Evolutionary conservation across 129 eudicot species (phyloP).

Genomic region (Silybum marianum): DNA sequence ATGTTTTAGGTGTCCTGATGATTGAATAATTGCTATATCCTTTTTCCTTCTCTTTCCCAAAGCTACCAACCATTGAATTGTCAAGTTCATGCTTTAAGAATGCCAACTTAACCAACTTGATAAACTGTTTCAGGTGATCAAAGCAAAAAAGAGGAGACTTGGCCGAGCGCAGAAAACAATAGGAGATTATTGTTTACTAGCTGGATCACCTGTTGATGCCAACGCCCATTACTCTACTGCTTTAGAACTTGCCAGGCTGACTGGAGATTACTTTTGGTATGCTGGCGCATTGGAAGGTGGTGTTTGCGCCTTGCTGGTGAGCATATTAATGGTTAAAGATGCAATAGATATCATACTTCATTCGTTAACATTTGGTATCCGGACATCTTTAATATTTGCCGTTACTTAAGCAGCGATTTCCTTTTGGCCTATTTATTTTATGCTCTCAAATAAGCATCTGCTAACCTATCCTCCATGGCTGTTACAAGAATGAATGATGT

Average conservation of each 20-base stretch:
- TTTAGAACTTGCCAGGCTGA: constrained; percentile 84
- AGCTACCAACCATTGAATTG: constrained; percentile 13
- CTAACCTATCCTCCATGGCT: neutral
- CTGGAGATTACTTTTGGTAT: constrained; percentile 95
- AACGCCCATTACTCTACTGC: constrained; percentile 96
- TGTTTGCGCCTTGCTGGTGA: constrained; percentile 97
- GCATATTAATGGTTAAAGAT: constrained; percentile 25
- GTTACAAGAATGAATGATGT: neutral
- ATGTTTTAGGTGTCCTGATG: constrained; percentile 88
- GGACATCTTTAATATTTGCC: neutral
- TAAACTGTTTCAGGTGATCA: constrained; percentile 67
- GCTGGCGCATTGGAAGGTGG: constrained; percentile 99
- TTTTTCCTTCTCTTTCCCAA: neutral
- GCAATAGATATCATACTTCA: neutral
- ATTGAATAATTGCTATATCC: constrained; percentile 40
- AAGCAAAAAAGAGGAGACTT: constrained; percentile 92
- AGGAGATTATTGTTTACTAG: constrained; percentile 93
- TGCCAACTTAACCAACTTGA: constrained; percentile 26
- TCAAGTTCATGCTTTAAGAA: constrained; percentile 17
- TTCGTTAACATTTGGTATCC: constrained; percentile 10
- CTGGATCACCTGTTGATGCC: constrained; percentile 98
- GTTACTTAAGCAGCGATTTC: constrained; percentile 12
- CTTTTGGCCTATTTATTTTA: neutral
- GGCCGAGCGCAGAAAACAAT: constrained; percentile 98
- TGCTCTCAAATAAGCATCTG: constrained; percentile 9